A percentile compares a stretch with the other conserved stretches of the same genome.
Conservation (phyloP, 23 red algal genomes). For the Cyanidiococcus yangmingshanensis region DNA sequence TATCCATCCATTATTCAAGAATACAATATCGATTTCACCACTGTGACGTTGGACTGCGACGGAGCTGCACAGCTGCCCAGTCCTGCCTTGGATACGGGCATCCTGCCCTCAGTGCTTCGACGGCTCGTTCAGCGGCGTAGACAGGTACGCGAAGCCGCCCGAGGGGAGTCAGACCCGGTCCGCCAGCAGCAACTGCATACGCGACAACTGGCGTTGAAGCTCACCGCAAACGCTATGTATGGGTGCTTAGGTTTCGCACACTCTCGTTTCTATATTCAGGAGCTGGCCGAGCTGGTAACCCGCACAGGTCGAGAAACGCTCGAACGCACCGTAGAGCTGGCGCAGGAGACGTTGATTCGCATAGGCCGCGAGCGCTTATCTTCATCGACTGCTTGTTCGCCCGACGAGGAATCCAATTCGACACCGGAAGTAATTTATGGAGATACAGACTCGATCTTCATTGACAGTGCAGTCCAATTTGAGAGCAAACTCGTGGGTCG, state of each 20-base stretch:
- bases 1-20: slow-evolving; percentile 99
- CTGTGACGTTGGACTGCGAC: slow-evolving; percentile 25
- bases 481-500: neutral
- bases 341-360: neutral
- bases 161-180: slow-evolving; percentile 36
- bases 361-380: neutral
- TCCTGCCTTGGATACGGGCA: slow-evolving; percentile 8
- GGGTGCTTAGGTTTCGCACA: slow-evolving; percentile 83
- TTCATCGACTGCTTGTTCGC: neutral
- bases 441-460: slow-evolving; percentile 91
- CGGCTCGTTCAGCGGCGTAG: slow-evolving; percentile 55
- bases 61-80: neutral
- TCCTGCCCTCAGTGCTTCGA: slow-evolving; percentile 76
- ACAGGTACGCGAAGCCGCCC: slow-evolving; percentile 54
- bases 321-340: slow-evolving; percentile 70
- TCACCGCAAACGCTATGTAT: slow-evolving; percentile 95
- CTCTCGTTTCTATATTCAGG: slow-evolving; percentile 60
- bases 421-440: slow-evolving; percentile 71
- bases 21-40: slow-evolving; percentile 98
- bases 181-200: slow-evolving; percentile 52
- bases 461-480: slow-evolving; percentile 47
- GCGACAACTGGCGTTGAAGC: slow-evolving; percentile 82
- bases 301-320: slow-evolving; percentile 71
- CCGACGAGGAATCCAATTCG: slow-evolving; percentile 26
- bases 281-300: slow-evolving; percentile 86